Percentiles rank a stretch among this genome's conserved stretches.
These are phyloP conservation scores for Kuraishia hungarica DNA, from an alignment of 805 yeast species.

Conservation along the genomic window DNA sequence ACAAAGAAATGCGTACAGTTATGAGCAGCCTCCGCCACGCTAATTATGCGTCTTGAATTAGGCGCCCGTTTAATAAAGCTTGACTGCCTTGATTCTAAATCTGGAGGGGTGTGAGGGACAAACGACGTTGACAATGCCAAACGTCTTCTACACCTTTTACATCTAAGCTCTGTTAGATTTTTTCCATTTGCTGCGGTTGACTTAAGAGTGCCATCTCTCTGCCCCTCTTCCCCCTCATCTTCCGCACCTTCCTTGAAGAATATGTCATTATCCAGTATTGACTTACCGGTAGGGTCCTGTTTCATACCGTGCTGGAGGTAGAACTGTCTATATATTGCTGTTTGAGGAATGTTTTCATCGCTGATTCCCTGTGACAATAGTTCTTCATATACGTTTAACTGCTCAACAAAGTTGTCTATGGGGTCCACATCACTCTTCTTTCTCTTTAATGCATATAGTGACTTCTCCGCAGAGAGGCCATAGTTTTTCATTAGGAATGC, in stretches of 20 bases:
- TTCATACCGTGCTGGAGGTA: slow-evolving; percentile 25
- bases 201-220: slow-evolving; percentile 3
- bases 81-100: slow-evolving; percentile 53
- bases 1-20: slow-evolving; percentile 78
- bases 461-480: slow-evolving; percentile 47
- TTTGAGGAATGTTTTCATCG: slow-evolving; percentile 19
- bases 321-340: slow-evolving; percentile 33
- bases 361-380: slow-evolving; percentile 24
- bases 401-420: slow-evolving; percentile 66
- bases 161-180: slow-evolving; percentile 36
- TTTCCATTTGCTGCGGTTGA: background rate
- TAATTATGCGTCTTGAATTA: slow-evolving; percentile 50
- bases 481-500: slow-evolving; percentile 46
- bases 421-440: slow-evolving; percentile 57
- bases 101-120: slow-evolving; percentile 61
- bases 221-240: slow-evolving; percentile 9
- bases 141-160: slow-evolving; percentile 72
- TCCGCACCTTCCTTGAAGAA: background rate
- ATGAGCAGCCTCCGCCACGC: slow-evolving; percentile 45
- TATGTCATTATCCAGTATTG: background rate
- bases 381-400: slow-evolving; percentile 54
- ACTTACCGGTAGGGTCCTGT: slow-evolving; percentile 8
- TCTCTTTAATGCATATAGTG: slow-evolving; percentile 69
- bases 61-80: slow-evolving; percentile 59
- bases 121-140: slow-evolving; percentile 59